Base-by-base conservation (phyloP, 1,139 yeast genomes). In the Ogataea hybrid region DNA sequence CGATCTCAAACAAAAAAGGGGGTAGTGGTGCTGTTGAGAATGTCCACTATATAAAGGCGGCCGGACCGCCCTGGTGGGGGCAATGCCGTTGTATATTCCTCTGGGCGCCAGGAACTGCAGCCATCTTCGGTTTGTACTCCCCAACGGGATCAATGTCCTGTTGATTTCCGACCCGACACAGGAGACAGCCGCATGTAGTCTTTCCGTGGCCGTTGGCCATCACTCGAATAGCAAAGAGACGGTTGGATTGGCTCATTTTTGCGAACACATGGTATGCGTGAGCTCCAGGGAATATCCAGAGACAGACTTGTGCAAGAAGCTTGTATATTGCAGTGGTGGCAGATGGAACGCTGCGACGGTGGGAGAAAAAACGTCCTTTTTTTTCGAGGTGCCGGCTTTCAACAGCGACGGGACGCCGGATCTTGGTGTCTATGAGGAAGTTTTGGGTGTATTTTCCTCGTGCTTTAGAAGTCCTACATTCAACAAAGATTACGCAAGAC, bases 181-280 rank as follows among this genome's bases (percentile, higher is more conserved):
- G 14, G 68, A 67, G 7, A 41, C 64, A 0, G 75, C 76, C 1
- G 67, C 82, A 0, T 68, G 69, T 37, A 70, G 77, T 2, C 44
- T 83, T 3, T 67, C 83, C 15, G 78, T 83, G 0, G 76, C 77
- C 1, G 57, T 81, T 0, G 92, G 92, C 1, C 79, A 88, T 1
- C 75, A 75, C 53, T 68, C 73, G 39, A 90, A 84, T 51, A 83
- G 85, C 1, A 65, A 62, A 3, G 64, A 67, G 2, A 41, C 72
- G 0, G 73, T 73, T 0, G 92, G 92, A 0, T 51, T 84, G 28
- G 90, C 92, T 0, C 94, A 84, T 62, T 67, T 84, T 32, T 81
- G 88, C 57, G 92, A 84, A 48, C 92, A 84, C 58, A 69, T 79
- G 73, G 50, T 84, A 1, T 71, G 80, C 39, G 67, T 75, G 37